These are phyloP conservation scores for Akanthomyces muscarius DNA, from an alignment of 2,329 filamentous ascomycete species.

Conservation along the genomic window DNA sequence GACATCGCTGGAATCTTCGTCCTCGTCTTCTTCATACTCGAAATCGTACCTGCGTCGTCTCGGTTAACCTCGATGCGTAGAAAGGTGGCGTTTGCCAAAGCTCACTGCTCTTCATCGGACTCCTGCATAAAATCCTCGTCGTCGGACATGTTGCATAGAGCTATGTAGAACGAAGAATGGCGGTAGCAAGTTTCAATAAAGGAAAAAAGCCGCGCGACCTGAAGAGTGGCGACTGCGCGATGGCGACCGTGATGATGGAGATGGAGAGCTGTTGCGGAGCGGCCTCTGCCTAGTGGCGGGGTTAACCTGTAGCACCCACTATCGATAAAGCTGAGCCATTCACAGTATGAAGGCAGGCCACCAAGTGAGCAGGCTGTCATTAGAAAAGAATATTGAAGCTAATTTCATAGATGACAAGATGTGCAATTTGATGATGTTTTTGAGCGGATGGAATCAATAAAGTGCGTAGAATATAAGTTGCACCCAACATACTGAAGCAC, in stretches of 20 bases:
- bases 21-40: slow-evolving; percentile 91
- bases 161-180: neutral
- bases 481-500: too few relatives aligned
- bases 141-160: slow-evolving; percentile 42
- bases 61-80: neutral
- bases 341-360: neutral
- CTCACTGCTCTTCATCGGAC: slow-evolving; percentile 44
- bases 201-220: neutral
- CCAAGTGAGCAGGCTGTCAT: too few relatives aligned
- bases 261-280: neutral
- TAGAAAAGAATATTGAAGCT: too few relatives aligned
- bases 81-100: neutral
- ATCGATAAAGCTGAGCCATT: neutral
- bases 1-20: slow-evolving; percentile 81
- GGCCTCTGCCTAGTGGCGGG: slow-evolving; percentile 4
- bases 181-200: too few relatives aligned
- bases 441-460: too few relatives aligned
- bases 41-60: slow-evolving; percentile 71
- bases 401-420: too few relatives aligned
- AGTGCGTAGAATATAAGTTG: neutral
- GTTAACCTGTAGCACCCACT: neutral
- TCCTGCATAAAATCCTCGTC: slow-evolving; percentile 49
- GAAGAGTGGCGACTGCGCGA: neutral
- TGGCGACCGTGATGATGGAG: neutral
- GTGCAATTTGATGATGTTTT: too few relatives aligned